Conservation (phyloP, 1,284 basidiomycete species). For the Somion occarium region DNA sequence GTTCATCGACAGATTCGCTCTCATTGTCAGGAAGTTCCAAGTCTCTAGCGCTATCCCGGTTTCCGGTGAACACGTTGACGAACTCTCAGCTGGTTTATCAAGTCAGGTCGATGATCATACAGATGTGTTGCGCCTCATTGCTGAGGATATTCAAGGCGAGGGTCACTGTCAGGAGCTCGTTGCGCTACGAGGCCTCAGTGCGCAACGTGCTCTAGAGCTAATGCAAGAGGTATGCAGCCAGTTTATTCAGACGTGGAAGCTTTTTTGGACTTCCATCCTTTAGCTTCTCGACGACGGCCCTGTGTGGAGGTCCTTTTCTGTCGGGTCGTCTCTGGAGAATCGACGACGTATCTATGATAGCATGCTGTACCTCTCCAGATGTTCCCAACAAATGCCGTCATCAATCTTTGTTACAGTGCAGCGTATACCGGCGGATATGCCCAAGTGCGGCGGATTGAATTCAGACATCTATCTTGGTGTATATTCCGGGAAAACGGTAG, state of each 20-base stretch:
- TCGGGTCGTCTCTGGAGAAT: background rate
- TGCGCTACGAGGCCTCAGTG: background rate
- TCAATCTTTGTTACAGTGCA: background rate
- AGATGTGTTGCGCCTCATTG: no score
- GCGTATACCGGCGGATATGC: background rate
- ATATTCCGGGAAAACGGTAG: background rate
- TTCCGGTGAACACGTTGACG: no score
- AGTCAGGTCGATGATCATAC: no score
- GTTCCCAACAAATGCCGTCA: background rate
- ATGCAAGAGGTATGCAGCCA: background rate
- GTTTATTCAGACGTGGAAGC: background rate
- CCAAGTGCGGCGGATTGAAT: slow-evolving; percentile 3
- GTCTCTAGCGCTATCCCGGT: no score
- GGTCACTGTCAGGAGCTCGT: background rate
- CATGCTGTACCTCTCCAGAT: background rate
- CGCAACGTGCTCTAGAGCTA: background rate
- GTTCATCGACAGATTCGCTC: no score
- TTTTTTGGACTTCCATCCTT: background rate
- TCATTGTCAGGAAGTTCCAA: no score
- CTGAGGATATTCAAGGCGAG: background rate
- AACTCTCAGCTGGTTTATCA: no score
- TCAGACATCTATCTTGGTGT: slow-evolving; percentile 6
- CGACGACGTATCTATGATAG: background rate
- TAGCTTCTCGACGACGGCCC: background rate
- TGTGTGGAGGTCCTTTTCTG: background rate